phyloP scores from a whole-genome alignment of 192 early-diverging fungal species.

The Linnemannia schmuckeri region DNA sequence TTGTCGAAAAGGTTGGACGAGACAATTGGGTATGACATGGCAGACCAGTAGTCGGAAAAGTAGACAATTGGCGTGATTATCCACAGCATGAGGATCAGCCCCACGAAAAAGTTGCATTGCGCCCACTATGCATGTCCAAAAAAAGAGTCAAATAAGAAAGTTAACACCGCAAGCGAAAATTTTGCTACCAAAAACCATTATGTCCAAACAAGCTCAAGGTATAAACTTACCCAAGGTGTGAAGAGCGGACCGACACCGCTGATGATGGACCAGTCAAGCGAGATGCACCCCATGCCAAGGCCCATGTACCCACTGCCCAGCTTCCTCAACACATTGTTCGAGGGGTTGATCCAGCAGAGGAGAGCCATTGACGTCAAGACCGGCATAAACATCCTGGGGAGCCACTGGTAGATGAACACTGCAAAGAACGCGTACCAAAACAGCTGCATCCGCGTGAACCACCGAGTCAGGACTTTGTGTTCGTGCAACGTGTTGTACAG shows the following conservation, averaged over 20 bases:
- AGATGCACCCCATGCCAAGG: conserved; percentile 77
- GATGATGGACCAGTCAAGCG: conserved; percentile 77
- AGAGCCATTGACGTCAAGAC: conserved; percentile 52
- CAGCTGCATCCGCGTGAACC: conserved; percentile 56
- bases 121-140: conserved; percentile 61
- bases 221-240: conserved; percentile 45
- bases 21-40: conserved; percentile 48
- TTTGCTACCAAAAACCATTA: neutral
- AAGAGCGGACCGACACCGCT: conserved; percentile 46
- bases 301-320: conserved; percentile 67
- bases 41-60: conserved; percentile 72
- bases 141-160: neutral
- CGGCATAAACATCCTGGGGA: conserved; percentile 55
- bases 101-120: conserved; percentile 74
- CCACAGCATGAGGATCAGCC: conserved; percentile 76
- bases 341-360: conserved; percentile 50
- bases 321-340: conserved; percentile 36
- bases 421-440: conserved; percentile 62
- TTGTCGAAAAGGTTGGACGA: conserved; percentile 49
- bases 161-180: neutral
- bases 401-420: conserved; percentile 70
- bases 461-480: conserved; percentile 45
- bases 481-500: conserved; percentile 63
- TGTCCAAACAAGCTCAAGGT: neutral
- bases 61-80: conserved; percentile 75